Base-by-base conservation (phyloP, 1,139 yeast species). In the Geotrichum candidum region DNA sequence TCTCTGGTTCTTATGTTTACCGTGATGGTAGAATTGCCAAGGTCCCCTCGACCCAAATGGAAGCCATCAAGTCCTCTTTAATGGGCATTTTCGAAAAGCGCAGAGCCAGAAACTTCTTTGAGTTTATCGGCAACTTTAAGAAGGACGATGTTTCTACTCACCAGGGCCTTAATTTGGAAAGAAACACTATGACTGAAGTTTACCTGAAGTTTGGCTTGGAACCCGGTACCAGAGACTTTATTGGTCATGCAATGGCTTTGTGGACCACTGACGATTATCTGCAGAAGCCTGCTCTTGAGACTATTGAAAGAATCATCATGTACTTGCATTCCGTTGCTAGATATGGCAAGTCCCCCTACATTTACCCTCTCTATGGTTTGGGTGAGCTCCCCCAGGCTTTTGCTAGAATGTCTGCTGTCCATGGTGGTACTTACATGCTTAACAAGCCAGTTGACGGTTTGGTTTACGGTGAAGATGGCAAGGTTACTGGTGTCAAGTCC, bases 371-470 rank as follows among this genome's bases (percentile, higher is more conserved):
- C 71, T 94, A 94, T 73, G 99, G 99, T 11, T 82, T 95, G 64
- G 99, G 99, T 58, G 99, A 94, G 76, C 82, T 94, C 65, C 99
- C 99, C 23, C 99, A 94, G 77, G 99, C 98, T 15, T 94, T 94
- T 79, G 97, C 99, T 22, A 84, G 99, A 74, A 84, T 94, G 68
- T 87, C 96, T 54, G 99, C 99, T 53, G 94, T 94, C 68, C 92
- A 94, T 72, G 99, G 99, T 67, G 99, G 99, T 72, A 94, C 99
- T 45, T 94, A 91, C 74, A 95, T 94, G 99, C 84, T 94, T 73
- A 96, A 91, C 74, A 92, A 96, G 56, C 97, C 97, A 60, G 86
- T 95, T 65, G 97, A 94, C 65, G 96, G 92, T 76, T 82, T 91
- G 38, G 81, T 88, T 60, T 91, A 87, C 73, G 85, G 82, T 59